Base-by-base conservation (phyloP, 129 eudicot genomes). In the Smallanthus sonchifolius region DNA sequence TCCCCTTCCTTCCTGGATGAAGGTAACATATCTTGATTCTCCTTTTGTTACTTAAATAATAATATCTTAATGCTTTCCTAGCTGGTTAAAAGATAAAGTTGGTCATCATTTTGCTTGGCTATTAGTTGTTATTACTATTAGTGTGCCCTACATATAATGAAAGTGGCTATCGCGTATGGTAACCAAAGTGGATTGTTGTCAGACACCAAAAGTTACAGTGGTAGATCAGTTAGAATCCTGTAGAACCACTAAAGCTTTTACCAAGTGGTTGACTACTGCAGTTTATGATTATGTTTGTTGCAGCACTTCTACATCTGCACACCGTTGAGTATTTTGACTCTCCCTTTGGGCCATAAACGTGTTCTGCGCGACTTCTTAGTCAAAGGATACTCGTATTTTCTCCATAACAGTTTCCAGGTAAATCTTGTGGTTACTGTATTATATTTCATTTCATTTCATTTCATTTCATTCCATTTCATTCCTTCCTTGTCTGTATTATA, bases 261-360 rank as follows among this genome's bases (percentile, higher is more conserved):
- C 48, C 77, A 63, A 84, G 84, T 84, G 87, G 79, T 80, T 84
- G 87, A 80, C 84, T 64, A 2, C 52, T 72, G 65, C 63, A 55
- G 60, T 49, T 65, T 42, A 78, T 74, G 37, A 67, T 36, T 40
- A 65, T 32, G 74, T 56, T 72, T 47, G 37, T 49, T 30, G 67
- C 44, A 68, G 76, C 73, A 51, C 57, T 76, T 71, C 81, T 75
- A 61, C 73, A 75, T 49, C 67, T 71, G 13, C 63, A 7, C 80
- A 74, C 54, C 80, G 20, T 67, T 66, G 63, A 82, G 45, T 70
- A 72, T 65, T 67, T 15, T 15, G 47, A 28, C 32, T 32, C 34
- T 38, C 43, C 70, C 49, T 73, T 79, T 54, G 28, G 79, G 79
- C 52, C 65, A 51, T 20, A 79, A 65, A 48, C 76, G 76, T 77